Conservation (phyloP, 345 rosid species). For the Euclidium syriacum region DNA sequence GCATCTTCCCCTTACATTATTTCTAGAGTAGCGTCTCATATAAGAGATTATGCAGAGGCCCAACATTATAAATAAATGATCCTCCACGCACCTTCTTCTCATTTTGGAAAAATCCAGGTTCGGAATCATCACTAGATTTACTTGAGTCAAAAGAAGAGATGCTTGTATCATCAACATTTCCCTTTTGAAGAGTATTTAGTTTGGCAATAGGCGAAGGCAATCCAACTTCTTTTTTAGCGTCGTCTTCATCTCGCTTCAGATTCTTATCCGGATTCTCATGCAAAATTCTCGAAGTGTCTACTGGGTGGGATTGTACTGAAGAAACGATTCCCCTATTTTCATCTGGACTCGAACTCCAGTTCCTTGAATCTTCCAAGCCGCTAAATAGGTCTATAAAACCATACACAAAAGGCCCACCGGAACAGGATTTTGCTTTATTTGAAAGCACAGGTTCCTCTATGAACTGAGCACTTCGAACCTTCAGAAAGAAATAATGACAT, state of each 20-base stretch:
- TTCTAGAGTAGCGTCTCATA: neutral
- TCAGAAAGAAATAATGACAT: constrained; percentile 19
- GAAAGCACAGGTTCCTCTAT: constrained; percentile 41
- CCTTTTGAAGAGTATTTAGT: constrained; percentile 51
- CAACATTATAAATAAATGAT: neutral
- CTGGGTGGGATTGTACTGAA: constrained; percentile 38
- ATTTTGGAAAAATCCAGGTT: constrained; percentile 30
- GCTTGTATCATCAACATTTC: constrained; percentile 49
- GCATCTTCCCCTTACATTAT: neutral
- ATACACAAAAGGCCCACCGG: constrained; percentile 63
- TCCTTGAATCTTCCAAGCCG: constrained; percentile 78
- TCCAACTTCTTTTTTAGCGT: constrained; percentile 40
- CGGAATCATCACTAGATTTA: constrained; percentile 37
- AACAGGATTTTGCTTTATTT: constrained; percentile 38
- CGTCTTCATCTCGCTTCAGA: constrained; percentile 36
- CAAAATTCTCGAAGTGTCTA: constrained; percentile 35
- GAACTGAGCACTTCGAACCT: constrained; percentile 43
- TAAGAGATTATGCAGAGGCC: neutral
- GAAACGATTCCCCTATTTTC: constrained; percentile 45
- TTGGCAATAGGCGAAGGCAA: constrained; percentile 35
- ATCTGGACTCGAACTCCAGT: constrained; percentile 67
- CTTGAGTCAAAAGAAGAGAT: constrained; percentile 42
- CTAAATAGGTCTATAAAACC: constrained; percentile 86
- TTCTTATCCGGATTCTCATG: constrained; percentile 39
- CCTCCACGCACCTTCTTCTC: constrained; percentile 46